A percentile compares a stretch with the other conserved stretches of the same genome.
These are phyloP conservation scores for Rubia tinctorum DNA, from an alignment of 305 asterid species.

Conservation along the genomic window DNA sequence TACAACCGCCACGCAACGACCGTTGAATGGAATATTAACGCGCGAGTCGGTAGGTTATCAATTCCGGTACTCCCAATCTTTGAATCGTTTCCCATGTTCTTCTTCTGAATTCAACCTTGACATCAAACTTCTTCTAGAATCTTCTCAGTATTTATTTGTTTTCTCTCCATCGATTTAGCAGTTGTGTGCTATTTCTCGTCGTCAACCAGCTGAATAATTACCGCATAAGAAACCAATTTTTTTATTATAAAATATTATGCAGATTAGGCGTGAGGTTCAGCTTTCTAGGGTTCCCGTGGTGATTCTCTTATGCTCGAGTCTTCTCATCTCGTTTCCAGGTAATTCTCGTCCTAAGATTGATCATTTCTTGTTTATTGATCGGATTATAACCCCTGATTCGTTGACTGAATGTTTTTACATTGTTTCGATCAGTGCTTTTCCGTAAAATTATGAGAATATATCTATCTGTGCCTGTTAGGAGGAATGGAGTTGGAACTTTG, in stretches of 20 bases:
- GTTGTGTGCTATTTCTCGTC: conserved; percentile 8
- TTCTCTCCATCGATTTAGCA: not conserved
- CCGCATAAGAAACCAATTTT: not conserved
- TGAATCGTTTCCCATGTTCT: conserved; percentile 14
- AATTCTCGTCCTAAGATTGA: conserved; percentile 14
- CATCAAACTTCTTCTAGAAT: not conserved
- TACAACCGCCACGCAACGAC: conserved; percentile 8
- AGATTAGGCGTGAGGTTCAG: conserved; percentile 38
- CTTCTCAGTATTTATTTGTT: not conserved
- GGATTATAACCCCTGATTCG: not conserved
- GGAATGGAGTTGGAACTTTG: not conserved
- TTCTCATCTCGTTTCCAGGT: conserved; percentile 56
- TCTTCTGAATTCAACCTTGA: conserved; percentile 3
- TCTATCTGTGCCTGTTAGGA: not conserved
- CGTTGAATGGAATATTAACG: conserved; percentile 27
- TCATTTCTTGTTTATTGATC: not conserved
- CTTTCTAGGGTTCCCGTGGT: conserved; percentile 27
- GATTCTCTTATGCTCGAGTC: conserved; percentile 35
- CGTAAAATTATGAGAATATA: not conserved
- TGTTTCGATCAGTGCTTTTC: not conserved
- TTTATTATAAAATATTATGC: conserved; percentile 12
- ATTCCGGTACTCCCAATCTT: conserved; percentile 16
- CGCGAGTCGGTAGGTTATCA: conserved; percentile 14
- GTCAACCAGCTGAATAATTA: conserved; percentile 14
- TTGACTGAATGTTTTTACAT: not conserved